These are phyloP conservation scores for Batrachochytrium dendrobatidis DNA, from an alignment of 371 early-diverging fungal species.

Conservation along the genomic window DNA sequence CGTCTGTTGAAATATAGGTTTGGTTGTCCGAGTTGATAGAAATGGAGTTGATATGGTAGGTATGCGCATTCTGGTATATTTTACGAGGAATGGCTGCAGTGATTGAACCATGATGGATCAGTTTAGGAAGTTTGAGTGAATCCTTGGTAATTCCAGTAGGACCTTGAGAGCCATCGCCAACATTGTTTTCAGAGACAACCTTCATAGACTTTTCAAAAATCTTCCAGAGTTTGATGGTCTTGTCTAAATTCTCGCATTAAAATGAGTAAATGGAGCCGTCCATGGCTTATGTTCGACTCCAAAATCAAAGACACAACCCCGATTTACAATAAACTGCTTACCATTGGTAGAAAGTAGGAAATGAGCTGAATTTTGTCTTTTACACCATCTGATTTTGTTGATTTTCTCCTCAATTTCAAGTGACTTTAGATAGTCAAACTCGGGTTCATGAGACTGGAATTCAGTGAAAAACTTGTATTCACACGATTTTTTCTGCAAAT, in stretches of 20 bases:
- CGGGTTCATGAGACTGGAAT: constrained; percentile 98
- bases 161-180: constrained; percentile 47
- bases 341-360: constrained; percentile 96
- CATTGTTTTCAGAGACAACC: constrained; percentile 83
- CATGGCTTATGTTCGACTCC: no score
- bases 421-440: constrained; percentile 99
- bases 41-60: constrained; percentile 98
- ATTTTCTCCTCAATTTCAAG: constrained; percentile 99
- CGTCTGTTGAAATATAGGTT: constrained; percentile 96
- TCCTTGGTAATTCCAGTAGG: constrained; percentile 30
- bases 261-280: constrained; percentile 5
- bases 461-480: constrained; percentile 98
- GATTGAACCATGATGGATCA: constrained; percentile 89
- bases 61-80: constrained; percentile 96
- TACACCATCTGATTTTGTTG: constrained; percentile 97
- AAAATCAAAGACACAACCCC: neutral
- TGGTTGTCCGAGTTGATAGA: constrained; percentile 96
- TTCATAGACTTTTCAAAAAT: constrained; percentile 94
- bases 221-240: constrained; percentile 98
- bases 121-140: constrained; percentile 70
- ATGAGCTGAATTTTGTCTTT: constrained; percentile 87
- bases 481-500: constrained; percentile 88
- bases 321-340: constrained; percentile 22
- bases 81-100: constrained; percentile 90
- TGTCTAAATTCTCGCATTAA: no score